Evolutionary conservation across 345 rosid genomes (phyloP).

Genomic region (Toxicodendron radicans): DNA sequence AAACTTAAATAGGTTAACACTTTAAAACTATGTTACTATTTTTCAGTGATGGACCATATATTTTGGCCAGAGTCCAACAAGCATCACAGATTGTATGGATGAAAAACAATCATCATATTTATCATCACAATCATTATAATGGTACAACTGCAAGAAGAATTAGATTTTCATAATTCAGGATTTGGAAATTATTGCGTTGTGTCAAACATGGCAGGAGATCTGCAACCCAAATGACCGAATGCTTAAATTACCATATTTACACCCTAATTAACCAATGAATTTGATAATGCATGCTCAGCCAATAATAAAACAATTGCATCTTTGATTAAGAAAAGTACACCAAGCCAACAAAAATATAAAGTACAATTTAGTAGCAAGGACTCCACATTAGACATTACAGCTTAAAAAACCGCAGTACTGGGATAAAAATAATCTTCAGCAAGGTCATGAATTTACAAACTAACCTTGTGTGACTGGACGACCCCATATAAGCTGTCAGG

Average conservation of each 20-base stretch:
- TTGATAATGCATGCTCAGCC: not conserved
- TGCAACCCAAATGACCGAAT: not conserved
- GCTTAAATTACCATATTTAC: not conserved
- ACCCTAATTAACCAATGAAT: not conserved
- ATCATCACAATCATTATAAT: not conserved
- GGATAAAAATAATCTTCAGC: conserved; percentile 5
- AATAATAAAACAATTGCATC: not conserved
- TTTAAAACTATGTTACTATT: conserved; percentile 4
- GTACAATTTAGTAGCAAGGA: not conserved
- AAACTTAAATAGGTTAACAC: conserved; percentile 1
- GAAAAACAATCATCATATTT: not conserved
- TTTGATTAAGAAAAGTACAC: not conserved
- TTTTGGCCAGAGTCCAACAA: not conserved
- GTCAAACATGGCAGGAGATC: not conserved
- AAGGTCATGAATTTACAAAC: conserved; percentile 21
- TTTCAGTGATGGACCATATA: not conserved
- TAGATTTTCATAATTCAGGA: not conserved
- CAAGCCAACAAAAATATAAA: not conserved
- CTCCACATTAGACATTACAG: not conserved
- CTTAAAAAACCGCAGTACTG: not conserved
- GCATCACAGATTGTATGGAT: not conserved
- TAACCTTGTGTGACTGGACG: conserved; percentile 83
- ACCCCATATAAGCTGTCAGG: conserved; percentile 97
- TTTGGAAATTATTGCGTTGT: not conserved
- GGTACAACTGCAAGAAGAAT: not conserved